These are phyloP conservation scores for Aspergillus awamori DNA, from an alignment of 2,329 filamentous ascomycete genomes.

Conservation along the genomic window DNA sequence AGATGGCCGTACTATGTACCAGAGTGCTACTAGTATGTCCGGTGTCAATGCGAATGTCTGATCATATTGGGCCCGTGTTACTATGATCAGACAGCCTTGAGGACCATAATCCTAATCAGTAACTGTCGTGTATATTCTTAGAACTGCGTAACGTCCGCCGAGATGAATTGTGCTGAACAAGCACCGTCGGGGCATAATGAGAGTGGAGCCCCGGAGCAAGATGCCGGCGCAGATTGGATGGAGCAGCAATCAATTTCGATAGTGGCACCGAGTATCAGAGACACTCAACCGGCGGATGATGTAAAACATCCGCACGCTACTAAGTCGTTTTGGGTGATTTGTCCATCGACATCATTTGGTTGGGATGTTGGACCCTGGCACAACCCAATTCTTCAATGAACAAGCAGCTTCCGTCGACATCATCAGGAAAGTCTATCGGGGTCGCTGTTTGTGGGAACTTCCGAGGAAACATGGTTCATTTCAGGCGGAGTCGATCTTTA, in stretches of 20 bases:
- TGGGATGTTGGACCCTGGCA: too few relatives aligned
- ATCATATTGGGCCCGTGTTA: background rate
- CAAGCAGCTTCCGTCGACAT: background rate
- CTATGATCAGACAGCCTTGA: background rate
- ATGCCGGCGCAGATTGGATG: background rate
- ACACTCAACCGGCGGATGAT: conserved; percentile 7
- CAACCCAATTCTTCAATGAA: too few relatives aligned
- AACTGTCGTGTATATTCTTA: background rate
- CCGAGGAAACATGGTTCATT: background rate
- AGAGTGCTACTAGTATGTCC: background rate
- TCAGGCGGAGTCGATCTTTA: conserved; percentile 9
- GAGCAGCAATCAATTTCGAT: background rate
- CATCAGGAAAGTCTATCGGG: background rate
- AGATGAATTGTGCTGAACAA: background rate
- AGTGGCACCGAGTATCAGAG: background rate
- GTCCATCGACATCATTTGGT: too few relatives aligned
- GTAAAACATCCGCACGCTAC: conserved; percentile 17
- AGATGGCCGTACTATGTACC: background rate
- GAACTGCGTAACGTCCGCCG: background rate
- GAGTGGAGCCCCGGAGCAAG: background rate
- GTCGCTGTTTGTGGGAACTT: background rate
- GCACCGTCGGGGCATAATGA: background rate
- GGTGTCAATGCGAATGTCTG: background rate
- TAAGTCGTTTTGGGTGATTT: background rate
- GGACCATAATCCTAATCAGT: background rate